Conservation (phyloP, 495 filamentous ascomycete species). For the Daldinia concentrica region DNA sequence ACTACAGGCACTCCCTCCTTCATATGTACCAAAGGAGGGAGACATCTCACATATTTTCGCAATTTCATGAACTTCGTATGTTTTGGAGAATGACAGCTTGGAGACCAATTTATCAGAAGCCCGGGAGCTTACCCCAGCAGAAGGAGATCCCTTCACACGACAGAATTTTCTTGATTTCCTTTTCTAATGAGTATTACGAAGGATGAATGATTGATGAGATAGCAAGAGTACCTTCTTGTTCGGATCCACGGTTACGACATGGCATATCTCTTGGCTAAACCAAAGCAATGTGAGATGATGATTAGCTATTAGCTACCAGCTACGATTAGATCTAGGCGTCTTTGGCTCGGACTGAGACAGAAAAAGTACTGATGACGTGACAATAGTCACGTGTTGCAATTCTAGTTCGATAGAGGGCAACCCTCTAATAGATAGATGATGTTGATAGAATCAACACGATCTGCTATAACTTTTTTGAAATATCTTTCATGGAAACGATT, state of each 20-base stretch:
- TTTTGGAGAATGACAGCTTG: constrained; percentile 24
- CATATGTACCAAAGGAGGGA: constrained; percentile 10
- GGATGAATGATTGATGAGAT: constrained; percentile 45
- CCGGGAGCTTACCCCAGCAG: constrained; percentile 7
- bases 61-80: constrained; percentile 22
- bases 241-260: constrained; percentile 47
- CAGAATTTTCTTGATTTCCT: constrained; percentile 28
- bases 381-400: constrained; percentile 17
- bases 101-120: constrained; percentile 34
- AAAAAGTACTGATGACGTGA: constrained; percentile 42
- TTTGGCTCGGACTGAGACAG: constrained; percentile 36
- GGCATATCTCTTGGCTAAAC: constrained; percentile 32
- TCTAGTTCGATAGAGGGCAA: constrained; percentile 26
- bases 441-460: constrained; percentile 35
- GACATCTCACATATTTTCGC: constrained; percentile 15
- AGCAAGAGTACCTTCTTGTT: constrained; percentile 38
- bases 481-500: not conserved
- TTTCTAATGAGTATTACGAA: constrained; percentile 44
- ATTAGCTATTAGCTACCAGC: constrained; percentile 26
- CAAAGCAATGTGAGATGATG: constrained; percentile 36
- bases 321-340: constrained; percentile 46
- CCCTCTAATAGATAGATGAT: constrained; percentile 23
- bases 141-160: constrained; percentile 15
- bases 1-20: constrained; percentile 11
- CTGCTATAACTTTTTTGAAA: constrained; percentile 5